These are phyloP conservation scores for Termitomyces eurrhizus DNA, from an alignment of 768 basidiomycete species.

Conservation along the genomic window DNA sequence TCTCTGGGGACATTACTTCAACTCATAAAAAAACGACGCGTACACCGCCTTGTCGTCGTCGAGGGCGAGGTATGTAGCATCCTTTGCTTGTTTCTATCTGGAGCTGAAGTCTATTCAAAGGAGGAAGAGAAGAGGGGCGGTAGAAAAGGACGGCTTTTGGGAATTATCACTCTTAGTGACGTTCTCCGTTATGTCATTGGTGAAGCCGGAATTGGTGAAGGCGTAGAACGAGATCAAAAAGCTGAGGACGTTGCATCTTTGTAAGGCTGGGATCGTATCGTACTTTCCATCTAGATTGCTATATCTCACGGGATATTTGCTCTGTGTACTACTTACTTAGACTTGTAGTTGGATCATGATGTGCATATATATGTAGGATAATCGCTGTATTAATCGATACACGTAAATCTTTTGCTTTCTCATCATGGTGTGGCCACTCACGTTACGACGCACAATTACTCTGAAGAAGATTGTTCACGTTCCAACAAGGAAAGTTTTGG, in stretches of 20 bases:
- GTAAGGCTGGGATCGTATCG: background rate
- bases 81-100: background rate
- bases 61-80: slow-evolving; percentile 70
- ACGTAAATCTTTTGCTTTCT: background rate
- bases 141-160: slow-evolving; percentile 78
- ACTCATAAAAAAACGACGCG: slow-evolving; percentile 88
- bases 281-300: slow-evolving; percentile 10
- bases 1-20: slow-evolving; percentile 88
- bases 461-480: slow-evolving; percentile 22
- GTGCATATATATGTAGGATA: slow-evolving; percentile 5
- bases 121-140: slow-evolving; percentile 80
- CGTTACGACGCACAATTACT: slow-evolving; percentile 22
- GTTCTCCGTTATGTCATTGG: slow-evolving; percentile 82
- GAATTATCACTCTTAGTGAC: slow-evolving; percentile 87
- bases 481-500: slow-evolving; percentile 19
- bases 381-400: slow-evolving; percentile 8
- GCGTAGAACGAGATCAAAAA: slow-evolving; percentile 26
- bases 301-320: slow-evolving; percentile 11
- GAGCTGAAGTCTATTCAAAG: slow-evolving; percentile 29
- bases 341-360: slow-evolving; percentile 5
- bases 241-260: slow-evolving; percentile 4
- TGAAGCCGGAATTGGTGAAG: slow-evolving; percentile 50
- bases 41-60: slow-evolving; percentile 93
- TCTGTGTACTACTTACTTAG: slow-evolving; percentile 10
- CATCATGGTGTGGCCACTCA: slow-evolving; percentile 29